Base-by-base conservation (phyloP, 345 rosid genomes). In the Eutrema japonicum region DNA sequence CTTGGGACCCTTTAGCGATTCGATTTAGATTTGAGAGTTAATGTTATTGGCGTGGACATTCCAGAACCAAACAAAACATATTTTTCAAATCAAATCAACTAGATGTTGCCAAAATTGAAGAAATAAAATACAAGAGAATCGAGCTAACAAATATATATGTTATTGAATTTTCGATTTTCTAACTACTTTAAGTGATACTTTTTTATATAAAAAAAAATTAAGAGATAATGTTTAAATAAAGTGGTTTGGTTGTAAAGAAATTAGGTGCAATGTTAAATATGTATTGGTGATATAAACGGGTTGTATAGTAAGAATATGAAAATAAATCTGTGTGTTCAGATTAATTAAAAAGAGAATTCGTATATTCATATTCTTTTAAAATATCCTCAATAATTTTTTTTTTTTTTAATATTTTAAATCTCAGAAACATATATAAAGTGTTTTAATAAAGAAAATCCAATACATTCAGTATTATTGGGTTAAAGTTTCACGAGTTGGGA, bases 1-100 rank as follows among this genome's bases (percentile, higher is more conserved):
- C 16, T 74, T 58, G 78, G 72, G 73, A 49, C 72, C 78, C 53
- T n/a, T 58, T 37, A 41, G 6, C 7, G 68, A 50, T 74, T 50
- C 32, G 6, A 29, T 32, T 58, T 30, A 49, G 78, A 58, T 49
- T 58, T 50, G 54, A 58, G 50, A 58, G 38, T 66, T 57, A 74
- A 48, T 66, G 78, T 49, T 66, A 40, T 26, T 58, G 40, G 67
- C 47, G 72, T 74, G 47, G 38, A 40, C 47, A 57, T 66, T 40
- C 16, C 30, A 66, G 7, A 66, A 58, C 52, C 78, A 66, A 74
- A 32, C 78, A 66, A 33, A 74, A 5, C 2, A 14, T 43, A 22
- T 3, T 10, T 33, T 51, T 10, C 26, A 10, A 10, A 61, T 8
- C 35, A 51, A 8, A 22, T 22, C 26, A 22, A 42, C 53, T 18